Percentiles rank a stretch among this genome's conserved stretches.
phyloP scores from a whole-genome alignment of 2,329 filamentous ascomycete genomes.

The Pseudodiploospora longispora region DNA sequence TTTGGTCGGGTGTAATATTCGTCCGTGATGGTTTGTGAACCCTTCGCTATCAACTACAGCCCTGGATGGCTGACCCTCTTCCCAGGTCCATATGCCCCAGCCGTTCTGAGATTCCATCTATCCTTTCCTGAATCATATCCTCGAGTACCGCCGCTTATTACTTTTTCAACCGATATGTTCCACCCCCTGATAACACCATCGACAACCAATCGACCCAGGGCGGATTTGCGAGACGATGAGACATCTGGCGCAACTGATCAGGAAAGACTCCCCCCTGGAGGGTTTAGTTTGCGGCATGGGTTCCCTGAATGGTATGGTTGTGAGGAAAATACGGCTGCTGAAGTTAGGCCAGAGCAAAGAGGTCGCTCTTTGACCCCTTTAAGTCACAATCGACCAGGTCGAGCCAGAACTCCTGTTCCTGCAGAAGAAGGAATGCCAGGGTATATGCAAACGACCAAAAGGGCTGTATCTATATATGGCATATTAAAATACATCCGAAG shows the following conservation, averaged over 20 bases:
- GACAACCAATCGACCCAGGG: constrained; percentile 91
- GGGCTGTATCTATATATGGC: constrained; percentile 50
- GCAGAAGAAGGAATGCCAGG: constrained; percentile 20
- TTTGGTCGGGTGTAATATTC: constrained; percentile 91
- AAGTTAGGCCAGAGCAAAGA: too few relatives aligned
- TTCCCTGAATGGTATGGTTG: constrained; percentile 86
- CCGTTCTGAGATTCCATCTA: constrained; percentile 83
- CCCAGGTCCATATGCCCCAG: constrained; percentile 78
- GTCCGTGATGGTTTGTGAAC: constrained; percentile 64
- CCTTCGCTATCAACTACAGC: neutral
- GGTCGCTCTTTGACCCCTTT: too few relatives aligned
- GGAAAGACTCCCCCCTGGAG: constrained; percentile 75
- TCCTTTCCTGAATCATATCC: constrained; percentile 80
- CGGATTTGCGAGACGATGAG: constrained; percentile 64
- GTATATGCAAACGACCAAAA: constrained; percentile 34
- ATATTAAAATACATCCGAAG: constrained; percentile 75
- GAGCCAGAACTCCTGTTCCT: constrained; percentile 5
- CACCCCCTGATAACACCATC: constrained; percentile 87
- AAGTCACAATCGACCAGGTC: too few relatives aligned
- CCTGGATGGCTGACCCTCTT: neutral
- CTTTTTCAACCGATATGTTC: constrained; percentile 88
- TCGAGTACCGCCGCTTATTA: constrained; percentile 69
- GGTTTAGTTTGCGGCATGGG: constrained; percentile 82
- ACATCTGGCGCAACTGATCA: constrained; percentile 78
- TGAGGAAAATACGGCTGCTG: constrained; percentile 30